A percentile compares a stretch with the other conserved stretches of the same genome.
phyloP scores from a whole-genome alignment of 2,329 filamentous ascomycete species.

The Pestalotiopsis sp. region DNA sequence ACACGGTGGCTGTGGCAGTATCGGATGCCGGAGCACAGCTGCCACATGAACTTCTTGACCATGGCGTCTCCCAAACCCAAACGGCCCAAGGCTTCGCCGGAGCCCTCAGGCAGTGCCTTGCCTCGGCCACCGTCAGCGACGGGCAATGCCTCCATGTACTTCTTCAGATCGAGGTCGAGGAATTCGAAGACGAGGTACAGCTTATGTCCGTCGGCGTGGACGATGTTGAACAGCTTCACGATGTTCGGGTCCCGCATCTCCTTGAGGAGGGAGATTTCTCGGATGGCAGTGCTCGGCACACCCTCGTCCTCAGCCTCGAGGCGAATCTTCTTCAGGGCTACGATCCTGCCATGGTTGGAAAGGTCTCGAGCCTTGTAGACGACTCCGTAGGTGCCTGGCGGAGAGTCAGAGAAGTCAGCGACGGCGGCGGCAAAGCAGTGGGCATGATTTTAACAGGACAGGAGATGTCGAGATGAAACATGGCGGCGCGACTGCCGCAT shows the following conservation, averaged over 20 bases:
- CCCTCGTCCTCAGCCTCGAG: constrained; percentile 95
- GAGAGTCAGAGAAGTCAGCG: constrained; percentile 3
- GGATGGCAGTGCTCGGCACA: constrained; percentile 89
- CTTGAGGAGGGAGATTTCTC: constrained; percentile 91
- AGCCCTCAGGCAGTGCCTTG: constrained; percentile 81
- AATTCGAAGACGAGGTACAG: constrained; percentile 93
- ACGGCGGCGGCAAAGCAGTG: not conserved
- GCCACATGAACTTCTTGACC: constrained; percentile 91
- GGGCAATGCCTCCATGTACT: constrained; percentile 92
- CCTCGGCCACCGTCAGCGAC: constrained; percentile 83
- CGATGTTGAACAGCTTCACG: constrained; percentile 85
- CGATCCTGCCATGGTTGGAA: constrained; percentile 78
- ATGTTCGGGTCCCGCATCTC: constrained; percentile 94
- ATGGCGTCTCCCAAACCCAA: constrained; percentile 78
- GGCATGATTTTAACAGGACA: not conserved
- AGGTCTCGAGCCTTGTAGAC: constrained; percentile 94
- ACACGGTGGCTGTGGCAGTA: constrained; percentile 91
- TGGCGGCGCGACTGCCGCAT: not conserved
- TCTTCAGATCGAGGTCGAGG: constrained; percentile 89
- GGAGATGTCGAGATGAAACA: not conserved
- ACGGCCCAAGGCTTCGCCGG: constrained; percentile 62
- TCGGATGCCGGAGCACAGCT: constrained; percentile 80
- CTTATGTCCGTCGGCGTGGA: constrained; percentile 93
- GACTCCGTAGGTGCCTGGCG: constrained; percentile 85
- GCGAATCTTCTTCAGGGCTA: constrained; percentile 93